Base-by-base conservation (phyloP, 108 stramenopile genomes). In the Cyclotella cryptica region DNA sequence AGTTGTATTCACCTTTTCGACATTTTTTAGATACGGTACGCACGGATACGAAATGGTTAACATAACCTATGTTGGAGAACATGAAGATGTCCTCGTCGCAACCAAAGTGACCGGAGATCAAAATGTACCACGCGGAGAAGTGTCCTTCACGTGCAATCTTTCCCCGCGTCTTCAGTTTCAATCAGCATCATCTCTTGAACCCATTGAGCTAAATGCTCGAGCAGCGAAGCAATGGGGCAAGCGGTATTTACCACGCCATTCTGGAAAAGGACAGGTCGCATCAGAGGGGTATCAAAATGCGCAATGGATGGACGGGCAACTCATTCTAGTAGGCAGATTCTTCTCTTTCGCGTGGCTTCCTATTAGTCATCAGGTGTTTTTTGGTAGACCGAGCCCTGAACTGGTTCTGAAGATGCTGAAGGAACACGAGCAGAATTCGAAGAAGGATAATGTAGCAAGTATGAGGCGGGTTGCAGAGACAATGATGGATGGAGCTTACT, bases 41-140 rank as follows among this genome's bases (percentile, higher is more conserved):
- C 82, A 90, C 49, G 90, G 89, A 59, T 94, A 90, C 61, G 93
- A 94, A 86, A 88, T 94, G 87, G 85, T 94, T 53, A 94, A 94
- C 67, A 62, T 94, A 19, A 94, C 93, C 21, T 94, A 94, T 62
- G 53, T 44, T 15, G 84, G 84, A 35, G 35, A 35, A 35, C 35
- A 35, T 35, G 35, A 35, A 52, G 89, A 91, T 53, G 80, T 69
- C 8, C 69, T 90, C n/a, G 71, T 86, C 60, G 93, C 93, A 3
- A 71, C 74, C 74, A 94, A 94, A 77, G 90, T 92, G 0, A 94
- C 93, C 3, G 90, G 89, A 12, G 81, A 90, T 44, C 72, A 89
- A 59, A 90, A 90, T 54, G 90, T 92, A 9, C 90, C 93, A 14
- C 60, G 73, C 44, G 93, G 93, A 0, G 84, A 89, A 65, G 67